Evolutionary conservation across 371 early-diverging fungal genomes (phyloP).

Genomic region (Phascolomyces articulosus): DNA sequence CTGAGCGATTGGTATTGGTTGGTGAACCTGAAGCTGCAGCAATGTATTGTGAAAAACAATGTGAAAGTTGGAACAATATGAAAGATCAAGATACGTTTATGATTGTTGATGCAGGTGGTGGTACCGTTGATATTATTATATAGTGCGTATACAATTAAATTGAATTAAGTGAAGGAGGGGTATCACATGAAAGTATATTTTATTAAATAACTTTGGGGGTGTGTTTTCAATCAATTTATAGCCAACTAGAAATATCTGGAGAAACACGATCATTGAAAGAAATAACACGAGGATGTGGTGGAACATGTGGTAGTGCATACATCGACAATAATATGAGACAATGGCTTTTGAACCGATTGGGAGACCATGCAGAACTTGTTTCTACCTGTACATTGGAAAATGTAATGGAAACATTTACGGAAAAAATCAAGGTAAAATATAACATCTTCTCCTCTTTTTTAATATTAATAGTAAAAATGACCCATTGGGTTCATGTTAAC

Average conservation of each 20-base stretch:
- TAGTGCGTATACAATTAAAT: conserved; percentile 17
- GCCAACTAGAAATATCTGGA: conserved; percentile 24
- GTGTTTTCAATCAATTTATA: no score
- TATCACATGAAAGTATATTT: no score
- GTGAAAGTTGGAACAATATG: conserved; percentile 32
- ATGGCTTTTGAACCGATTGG: conserved; percentile 32
- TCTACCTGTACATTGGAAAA: conserved; percentile 37
- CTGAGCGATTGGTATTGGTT: conserved; percentile 49
- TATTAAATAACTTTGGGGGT: no score
- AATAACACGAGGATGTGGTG: conserved; percentile 52
- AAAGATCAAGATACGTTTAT: conserved; percentile 51
- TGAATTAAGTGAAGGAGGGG: no score
- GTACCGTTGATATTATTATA: conserved; percentile 63
- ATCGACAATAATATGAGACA: conserved; percentile 54
- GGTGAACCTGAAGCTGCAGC: conserved; percentile 58
- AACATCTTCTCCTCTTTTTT: background rate
- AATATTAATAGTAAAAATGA: background rate
- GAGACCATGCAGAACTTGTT: conserved; percentile 4
- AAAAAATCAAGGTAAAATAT: conserved; percentile 46
- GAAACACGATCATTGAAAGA: conserved; percentile 43
- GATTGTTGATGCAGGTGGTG: conserved; percentile 71
- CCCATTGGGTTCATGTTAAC: no score
- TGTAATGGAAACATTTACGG: conserved; percentile 44
- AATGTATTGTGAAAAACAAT: conserved; percentile 48
- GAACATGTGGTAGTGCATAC: conserved; percentile 55